A percentile compares a stretch with the other conserved stretches of the same genome.
phyloP scores from a whole-genome alignment of 2,329 filamentous ascomycete genomes.

The Stagonosporopsis chrysanthemi region DNA sequence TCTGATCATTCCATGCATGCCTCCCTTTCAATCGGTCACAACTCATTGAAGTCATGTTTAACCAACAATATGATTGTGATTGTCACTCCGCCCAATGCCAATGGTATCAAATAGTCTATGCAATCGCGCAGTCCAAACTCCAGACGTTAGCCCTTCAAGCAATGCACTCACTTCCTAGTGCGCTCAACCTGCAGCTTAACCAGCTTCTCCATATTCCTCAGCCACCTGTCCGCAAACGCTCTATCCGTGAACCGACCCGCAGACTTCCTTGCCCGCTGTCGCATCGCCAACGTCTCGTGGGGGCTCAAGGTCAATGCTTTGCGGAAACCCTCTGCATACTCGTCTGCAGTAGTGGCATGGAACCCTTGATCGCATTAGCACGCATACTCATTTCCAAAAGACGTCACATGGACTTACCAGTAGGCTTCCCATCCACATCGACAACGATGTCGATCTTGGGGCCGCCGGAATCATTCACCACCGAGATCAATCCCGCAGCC shows the following conservation, averaged over 20 bases:
- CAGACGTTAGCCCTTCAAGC: background rate
- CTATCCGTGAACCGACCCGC: conserved; percentile 87
- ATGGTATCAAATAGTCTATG: conserved; percentile 19
- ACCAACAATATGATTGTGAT: background rate
- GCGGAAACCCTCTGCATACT: conserved; percentile 83
- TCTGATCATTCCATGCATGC: background rate
- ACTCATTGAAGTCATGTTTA: background rate
- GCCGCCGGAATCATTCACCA: conserved; percentile 92
- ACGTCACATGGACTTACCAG: conserved; percentile 61
- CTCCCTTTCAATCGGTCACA: background rate
- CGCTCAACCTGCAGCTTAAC: conserved; percentile 57
- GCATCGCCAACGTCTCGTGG: conserved; percentile 74
- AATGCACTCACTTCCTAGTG: conserved; percentile 9
- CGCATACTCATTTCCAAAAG: background rate
- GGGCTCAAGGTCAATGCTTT: conserved; percentile 73
- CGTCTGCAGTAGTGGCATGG: conserved; percentile 77
- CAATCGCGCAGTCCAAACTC: background rate
- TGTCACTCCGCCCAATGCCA: conserved; percentile 16
- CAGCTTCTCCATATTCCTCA: conserved; percentile 75
- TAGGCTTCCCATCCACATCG: conserved; percentile 77
- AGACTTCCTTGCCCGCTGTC: conserved; percentile 76
- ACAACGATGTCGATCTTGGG: conserved; percentile 94
- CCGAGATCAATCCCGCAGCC: conserved; percentile 88
- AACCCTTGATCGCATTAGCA: conserved; percentile 66
- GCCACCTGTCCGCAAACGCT: conserved; percentile 82